Base-by-base conservation (phyloP, 2,329 filamentous ascomycete genomes). In the Lasiodiplodia citricola region DNA sequence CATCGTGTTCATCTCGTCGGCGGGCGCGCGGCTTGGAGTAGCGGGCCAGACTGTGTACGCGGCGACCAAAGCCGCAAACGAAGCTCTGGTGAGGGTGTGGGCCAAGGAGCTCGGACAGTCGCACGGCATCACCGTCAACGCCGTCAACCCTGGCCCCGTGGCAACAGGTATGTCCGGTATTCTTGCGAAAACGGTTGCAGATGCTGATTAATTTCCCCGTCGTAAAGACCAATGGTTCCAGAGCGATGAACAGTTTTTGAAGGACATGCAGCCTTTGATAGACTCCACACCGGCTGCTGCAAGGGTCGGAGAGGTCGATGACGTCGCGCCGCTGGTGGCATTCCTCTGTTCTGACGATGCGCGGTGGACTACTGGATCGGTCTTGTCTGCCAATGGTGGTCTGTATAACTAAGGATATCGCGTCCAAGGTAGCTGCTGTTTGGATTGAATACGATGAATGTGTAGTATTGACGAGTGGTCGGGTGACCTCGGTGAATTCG, bases 121-220 rank as follows among this genome's bases (percentile, higher is more conserved):
- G 11, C 76, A 83, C 65, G 86, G 86, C 0, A 85, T 84, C 65
- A 89, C 87, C 0, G 87, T 87, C 23, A 90, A 89, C 71, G 80
- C 81, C 2, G 83, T 89, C 4, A 84, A 84, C 21, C 86, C 87
- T 0, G 87, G 87, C 0, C 86, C 87, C 0, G 84, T 88, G 5
- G 50, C 50, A 21, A 52, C 50, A 11, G 50, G 50, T 52, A 23
- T 21, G 50, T 52, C 18, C 18, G 10, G 18, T 21, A 7, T 10
- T 21, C 16, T 51, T 25, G 1, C 28, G 4, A 31, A 31, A 8
- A 8, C 28, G 28, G 4, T 6, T 7, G 5, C 5, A 31, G 5
- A 4, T 31, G 44, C 44, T 50, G 44, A 50, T 21, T 16, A 16
- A 21, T n/a, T 52, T 52, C 8, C n/a, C 23, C 11, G 3, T 25